Conservation (phyloP, 441 rosid genomes). For the Omphalea diandra region DNA sequence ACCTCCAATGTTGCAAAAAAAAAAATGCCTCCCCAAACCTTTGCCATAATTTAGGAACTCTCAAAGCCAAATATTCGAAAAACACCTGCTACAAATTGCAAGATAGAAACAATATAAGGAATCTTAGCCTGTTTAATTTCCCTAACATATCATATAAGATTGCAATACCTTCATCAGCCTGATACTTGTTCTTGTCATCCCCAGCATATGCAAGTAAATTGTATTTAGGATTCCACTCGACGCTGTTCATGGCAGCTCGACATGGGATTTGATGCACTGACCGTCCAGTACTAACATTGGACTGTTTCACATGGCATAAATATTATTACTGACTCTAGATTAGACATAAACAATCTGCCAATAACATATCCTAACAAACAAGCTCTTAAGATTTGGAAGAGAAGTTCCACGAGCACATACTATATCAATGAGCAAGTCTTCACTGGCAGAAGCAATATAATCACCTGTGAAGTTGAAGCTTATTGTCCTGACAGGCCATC, state of each 20-base stretch:
- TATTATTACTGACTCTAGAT: not conserved
- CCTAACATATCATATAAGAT: not conserved
- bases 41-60: slow-evolving; percentile 37
- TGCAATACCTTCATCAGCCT: slow-evolving; percentile 76
- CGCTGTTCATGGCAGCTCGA: slow-evolving; percentile 96
- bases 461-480: slow-evolving; percentile 88
- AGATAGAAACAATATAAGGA: not conserved
- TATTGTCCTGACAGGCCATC: slow-evolving; percentile 99
- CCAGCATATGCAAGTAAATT: slow-evolving; percentile 98
- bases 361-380: not conserved
- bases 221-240: slow-evolving; percentile 96
- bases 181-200: slow-evolving; percentile 92
- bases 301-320: slow-evolving; percentile 40
- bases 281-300: slow-evolving; percentile 83
- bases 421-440: slow-evolving; percentile 85
- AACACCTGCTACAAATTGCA: slow-evolving; percentile 50
- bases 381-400: not conserved
- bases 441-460: slow-evolving; percentile 95
- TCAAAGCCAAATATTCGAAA: slow-evolving; percentile 81
- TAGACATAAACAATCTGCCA: not conserved
- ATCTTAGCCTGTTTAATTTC: not conserved
- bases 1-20: not conserved
- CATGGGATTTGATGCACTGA: slow-evolving; percentile 90
- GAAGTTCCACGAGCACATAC: slow-evolving; percentile 40
- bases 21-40: not conserved